Conservation (phyloP, 75 land plant species). For the Picea glauca region DNA sequence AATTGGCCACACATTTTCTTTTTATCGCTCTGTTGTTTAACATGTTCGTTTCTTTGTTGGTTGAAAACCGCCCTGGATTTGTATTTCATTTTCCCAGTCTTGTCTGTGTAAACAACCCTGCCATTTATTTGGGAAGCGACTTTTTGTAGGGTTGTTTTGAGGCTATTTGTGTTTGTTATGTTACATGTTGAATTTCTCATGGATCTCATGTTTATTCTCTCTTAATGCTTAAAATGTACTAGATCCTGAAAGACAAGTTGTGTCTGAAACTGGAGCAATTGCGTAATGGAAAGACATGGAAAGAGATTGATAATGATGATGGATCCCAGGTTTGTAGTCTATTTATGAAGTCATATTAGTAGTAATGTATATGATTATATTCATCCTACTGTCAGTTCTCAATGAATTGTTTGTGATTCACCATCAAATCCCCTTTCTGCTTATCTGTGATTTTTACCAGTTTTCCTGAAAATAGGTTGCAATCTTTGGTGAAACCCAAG, state of each 20-base stretch:
- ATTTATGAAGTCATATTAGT: background rate
- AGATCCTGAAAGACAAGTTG: constrained; percentile 88
- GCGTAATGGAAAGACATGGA: constrained; percentile 67
- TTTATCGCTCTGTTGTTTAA: background rate
- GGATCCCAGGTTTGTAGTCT: constrained; percentile 35
- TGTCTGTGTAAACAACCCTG: background rate
- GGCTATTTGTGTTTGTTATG: background rate
- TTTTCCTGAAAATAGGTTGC: too few species aligned
- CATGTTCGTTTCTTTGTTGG: background rate
- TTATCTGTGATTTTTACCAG: too few species aligned
- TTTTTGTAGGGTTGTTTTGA: background rate
- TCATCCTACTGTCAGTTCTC: too few species aligned
- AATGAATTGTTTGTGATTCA: too few species aligned
- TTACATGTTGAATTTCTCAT: background rate
- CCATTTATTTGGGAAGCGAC: background rate
- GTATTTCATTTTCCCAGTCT: background rate
- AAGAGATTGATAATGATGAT: constrained; percentile 56
- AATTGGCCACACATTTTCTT: background rate
- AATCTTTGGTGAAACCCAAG: too few species aligned
- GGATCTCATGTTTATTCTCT: background rate
- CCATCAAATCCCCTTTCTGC: too few species aligned
- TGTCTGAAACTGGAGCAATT: constrained; percentile 71
- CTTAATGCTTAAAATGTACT: background rate
- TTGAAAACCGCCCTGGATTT: constrained; percentile 1
- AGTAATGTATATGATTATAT: too few species aligned